Conservation (phyloP, 352 stramenopile species). For the Pythium plurisporium region DNA sequence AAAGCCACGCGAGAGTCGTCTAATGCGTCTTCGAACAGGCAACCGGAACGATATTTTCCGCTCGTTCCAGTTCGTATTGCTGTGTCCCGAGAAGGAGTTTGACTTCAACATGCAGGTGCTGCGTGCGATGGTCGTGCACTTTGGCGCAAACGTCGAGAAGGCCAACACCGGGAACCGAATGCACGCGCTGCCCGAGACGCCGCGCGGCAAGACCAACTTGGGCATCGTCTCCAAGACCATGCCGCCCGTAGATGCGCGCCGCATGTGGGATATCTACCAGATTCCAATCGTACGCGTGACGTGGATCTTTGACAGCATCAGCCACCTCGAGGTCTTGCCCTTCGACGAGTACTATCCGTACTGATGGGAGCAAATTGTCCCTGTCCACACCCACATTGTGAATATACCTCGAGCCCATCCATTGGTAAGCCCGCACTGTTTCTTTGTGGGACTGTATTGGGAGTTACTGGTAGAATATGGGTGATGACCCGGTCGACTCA, state of each 20-base stretch:
- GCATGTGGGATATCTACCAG: constrained; percentile 56
- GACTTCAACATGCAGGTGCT: constrained; percentile 72
- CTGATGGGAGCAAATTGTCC: constrained; percentile 24
- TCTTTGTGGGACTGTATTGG: no score
- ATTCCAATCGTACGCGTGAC: constrained; percentile 84
- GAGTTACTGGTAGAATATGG: no score
- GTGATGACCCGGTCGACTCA: no score
- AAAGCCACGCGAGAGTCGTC: constrained; percentile 62
- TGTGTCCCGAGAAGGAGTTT: constrained; percentile 63
- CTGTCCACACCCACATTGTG: no score
- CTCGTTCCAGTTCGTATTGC: constrained; percentile 67
- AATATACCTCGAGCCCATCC: no score
- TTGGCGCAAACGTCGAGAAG: constrained; percentile 51
- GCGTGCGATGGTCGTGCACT: constrained; percentile 54
- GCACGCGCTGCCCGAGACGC: neutral
- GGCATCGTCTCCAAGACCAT: constrained; percentile 77
- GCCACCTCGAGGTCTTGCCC: constrained; percentile 70
- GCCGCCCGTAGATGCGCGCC: constrained; percentile 42
- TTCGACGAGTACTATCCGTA: constrained; percentile 88
- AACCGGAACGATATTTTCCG: constrained; percentile 73
- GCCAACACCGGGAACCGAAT: constrained; percentile 6
- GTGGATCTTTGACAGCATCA: constrained; percentile 88
- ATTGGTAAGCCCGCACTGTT: no score
- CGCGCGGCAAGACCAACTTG: constrained; percentile 24
- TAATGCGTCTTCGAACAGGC: constrained; percentile 42